Evolutionary conservation across 2,329 filamentous ascomycete species (phyloP).

Genomic region (Hymenoscyphus scutula): DNA sequence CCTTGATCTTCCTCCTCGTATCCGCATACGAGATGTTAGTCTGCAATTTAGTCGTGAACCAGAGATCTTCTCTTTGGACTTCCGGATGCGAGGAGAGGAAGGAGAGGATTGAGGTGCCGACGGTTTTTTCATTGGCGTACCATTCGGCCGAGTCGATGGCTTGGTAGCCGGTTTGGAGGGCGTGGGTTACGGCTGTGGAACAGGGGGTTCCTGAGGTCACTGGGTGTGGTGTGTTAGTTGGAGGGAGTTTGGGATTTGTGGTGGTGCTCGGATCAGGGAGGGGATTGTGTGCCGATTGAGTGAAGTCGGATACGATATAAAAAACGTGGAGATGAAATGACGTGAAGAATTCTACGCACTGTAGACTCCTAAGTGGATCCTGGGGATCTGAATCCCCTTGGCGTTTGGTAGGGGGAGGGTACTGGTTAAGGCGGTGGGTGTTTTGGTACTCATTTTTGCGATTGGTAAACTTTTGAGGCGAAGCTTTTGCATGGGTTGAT

Average conservation of each 20-base stretch:
- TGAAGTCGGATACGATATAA: too few species aligned
- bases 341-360: conserved; percentile 19
- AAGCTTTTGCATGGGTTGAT: background rate
- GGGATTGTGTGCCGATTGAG: too few species aligned
- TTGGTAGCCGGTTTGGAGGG: conserved; percentile 51
- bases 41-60: conserved; percentile 78
- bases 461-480: background rate
- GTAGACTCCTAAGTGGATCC: conserved; percentile 73
- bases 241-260: too few species aligned
- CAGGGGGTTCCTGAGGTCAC: conserved; percentile 63
- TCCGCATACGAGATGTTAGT: conserved; percentile 61
- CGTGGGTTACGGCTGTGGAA: conserved; percentile 47
- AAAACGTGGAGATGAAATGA: too few species aligned
- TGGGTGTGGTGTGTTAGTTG: too few species aligned
- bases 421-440: conserved; percentile 26
- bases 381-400: conserved; percentile 61
- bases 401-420: conserved; percentile 55
- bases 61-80: conserved; percentile 66
- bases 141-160: conserved; percentile 54
- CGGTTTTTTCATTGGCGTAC: conserved; percentile 68
- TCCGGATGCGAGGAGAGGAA: conserved; percentile 53
- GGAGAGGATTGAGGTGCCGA: conserved; percentile 61
- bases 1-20: conserved; percentile 63
- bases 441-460: background rate
- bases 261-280: too few species aligned